phyloP scores from a whole-genome alignment of 2,329 filamentous ascomycete genomes.

The Calonectria honghensis region DNA sequence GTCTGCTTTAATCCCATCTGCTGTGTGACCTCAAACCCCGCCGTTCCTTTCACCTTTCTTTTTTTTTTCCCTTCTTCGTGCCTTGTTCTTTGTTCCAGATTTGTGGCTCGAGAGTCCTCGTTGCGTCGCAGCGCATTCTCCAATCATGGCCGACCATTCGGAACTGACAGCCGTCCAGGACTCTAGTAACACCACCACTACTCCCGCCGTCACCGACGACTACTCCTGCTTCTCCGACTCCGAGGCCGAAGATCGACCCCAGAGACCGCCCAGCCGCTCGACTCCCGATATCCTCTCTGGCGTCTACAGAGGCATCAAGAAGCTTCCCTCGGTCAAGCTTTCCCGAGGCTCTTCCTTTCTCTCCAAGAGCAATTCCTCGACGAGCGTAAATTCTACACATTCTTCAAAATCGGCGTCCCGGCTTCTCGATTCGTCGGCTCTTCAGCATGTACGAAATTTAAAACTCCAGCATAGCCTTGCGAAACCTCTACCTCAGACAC shows the following conservation, averaged over 20 bases:
- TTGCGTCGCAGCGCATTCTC: conserved; percentile 34
- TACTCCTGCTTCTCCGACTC: conserved; percentile 66
- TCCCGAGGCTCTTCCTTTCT: conserved; percentile 67
- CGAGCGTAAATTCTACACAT: conserved; percentile 44
- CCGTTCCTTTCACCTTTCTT: conserved; percentile 20
- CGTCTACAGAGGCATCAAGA: conserved; percentile 72
- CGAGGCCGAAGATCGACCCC: conserved; percentile 63
- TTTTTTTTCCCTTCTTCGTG: background rate
- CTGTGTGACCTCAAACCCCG: conserved; percentile 18
- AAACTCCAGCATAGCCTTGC: conserved; percentile 74
- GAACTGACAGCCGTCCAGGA: conserved; percentile 60
- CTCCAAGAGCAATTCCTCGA: conserved; percentile 56
- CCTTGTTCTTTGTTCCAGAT: conserved; percentile 9
- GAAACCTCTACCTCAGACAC: conserved; percentile 74
- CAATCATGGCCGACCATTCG: conserved; percentile 55
- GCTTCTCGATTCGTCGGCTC: conserved; percentile 46
- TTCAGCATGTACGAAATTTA: conserved; percentile 72
- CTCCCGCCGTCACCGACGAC: conserved; percentile 51
- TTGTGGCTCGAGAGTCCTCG: conserved; percentile 34
- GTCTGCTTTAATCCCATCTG: conserved; percentile 5
- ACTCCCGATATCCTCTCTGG: conserved; percentile 70
- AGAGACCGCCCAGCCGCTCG: conserved; percentile 55
- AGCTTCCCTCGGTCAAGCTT: conserved; percentile 66
- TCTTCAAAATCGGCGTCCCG: conserved; percentile 45
- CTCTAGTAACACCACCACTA: conserved; percentile 26